phyloP scores from a whole-genome alignment of 192 early-diverging fungal species.

The Podila clonocystis region DNA sequence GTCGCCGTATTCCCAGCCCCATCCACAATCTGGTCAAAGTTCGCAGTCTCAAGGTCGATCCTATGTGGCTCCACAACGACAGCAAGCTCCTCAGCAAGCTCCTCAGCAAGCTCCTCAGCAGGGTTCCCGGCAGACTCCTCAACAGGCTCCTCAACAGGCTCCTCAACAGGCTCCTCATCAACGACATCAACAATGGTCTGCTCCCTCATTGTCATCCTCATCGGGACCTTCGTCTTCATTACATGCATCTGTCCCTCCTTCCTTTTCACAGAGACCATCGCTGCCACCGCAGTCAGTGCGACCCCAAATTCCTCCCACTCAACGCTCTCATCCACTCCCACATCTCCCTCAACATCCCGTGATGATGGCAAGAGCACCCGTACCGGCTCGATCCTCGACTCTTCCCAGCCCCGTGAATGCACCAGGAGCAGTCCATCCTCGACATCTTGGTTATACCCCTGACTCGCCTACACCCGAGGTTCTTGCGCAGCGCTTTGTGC shows the following conservation, averaged over 20 bases:
- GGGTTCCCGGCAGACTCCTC: neutral
- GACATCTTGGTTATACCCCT: conserved; percentile 23
- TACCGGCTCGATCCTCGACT: neutral
- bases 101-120: neutral
- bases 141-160: conserved; percentile 4
- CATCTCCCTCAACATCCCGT: neutral
- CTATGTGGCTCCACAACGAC: neutral
- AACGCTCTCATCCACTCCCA: neutral
- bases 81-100: conserved; percentile 1
- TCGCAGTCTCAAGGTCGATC: neutral
- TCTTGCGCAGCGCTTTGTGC: conserved; percentile 45
- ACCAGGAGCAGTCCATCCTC: neutral
- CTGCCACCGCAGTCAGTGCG: neutral
- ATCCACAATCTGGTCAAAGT: neutral
- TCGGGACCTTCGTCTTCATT: neutral
- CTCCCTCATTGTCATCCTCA: neutral
- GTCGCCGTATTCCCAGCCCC: neutral
- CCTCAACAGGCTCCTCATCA: conserved; percentile 5
- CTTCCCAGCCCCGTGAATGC: neutral
- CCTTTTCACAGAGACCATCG: neutral
- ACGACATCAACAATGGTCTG: neutral
- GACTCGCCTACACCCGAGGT: conserved; percentile 47
- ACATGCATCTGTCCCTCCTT: neutral
- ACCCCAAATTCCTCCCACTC: neutral
- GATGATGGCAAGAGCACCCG: neutral